A percentile compares a stretch with the other conserved stretches of the same genome.
phyloP scores from a whole-genome alignment of 192 early-diverging fungal genomes.

The Coemansia sp. region DNA sequence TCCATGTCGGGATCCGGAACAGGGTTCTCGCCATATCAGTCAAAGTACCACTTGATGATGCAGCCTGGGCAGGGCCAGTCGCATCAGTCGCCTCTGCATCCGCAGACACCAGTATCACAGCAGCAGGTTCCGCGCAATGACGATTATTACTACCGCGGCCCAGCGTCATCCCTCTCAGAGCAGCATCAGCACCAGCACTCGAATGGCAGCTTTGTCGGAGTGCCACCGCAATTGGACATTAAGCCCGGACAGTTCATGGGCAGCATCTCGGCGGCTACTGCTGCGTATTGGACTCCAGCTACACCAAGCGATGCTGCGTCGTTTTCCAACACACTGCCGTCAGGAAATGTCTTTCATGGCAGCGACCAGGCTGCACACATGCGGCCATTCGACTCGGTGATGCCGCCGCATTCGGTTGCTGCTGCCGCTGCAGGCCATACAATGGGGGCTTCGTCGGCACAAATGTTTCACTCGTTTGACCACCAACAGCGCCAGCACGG shows the following conservation, averaged over 20 bases:
- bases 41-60: constrained; percentile 54
- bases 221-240: constrained; percentile 47
- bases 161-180: constrained; percentile 14
- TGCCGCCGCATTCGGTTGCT: constrained; percentile 23
- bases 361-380: constrained; percentile 40
- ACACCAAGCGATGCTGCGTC: constrained; percentile 45
- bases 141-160: constrained; percentile 37
- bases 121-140: constrained; percentile 35
- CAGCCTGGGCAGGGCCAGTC: constrained; percentile 36
- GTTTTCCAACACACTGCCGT: constrained; percentile 45
- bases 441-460: constrained; percentile 29
- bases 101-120: constrained; percentile 16
- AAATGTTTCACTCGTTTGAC: constrained; percentile 46
- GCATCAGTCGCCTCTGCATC: constrained; percentile 18
- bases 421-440: constrained; percentile 18
- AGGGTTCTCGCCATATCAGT: constrained; percentile 32
- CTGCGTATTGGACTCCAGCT: constrained; percentile 48
- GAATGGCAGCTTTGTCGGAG: constrained; percentile 39
- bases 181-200: constrained; percentile 30
- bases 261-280: constrained; percentile 2
- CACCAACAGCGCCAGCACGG: constrained; percentile 18
- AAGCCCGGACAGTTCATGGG: constrained; percentile 37
- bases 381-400: constrained; percentile 45
- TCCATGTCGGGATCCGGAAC: constrained; percentile 5
- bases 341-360: constrained; percentile 43